Base-by-base conservation (phyloP, 129 eudicot species). In the Deinandra increscens region DNA sequence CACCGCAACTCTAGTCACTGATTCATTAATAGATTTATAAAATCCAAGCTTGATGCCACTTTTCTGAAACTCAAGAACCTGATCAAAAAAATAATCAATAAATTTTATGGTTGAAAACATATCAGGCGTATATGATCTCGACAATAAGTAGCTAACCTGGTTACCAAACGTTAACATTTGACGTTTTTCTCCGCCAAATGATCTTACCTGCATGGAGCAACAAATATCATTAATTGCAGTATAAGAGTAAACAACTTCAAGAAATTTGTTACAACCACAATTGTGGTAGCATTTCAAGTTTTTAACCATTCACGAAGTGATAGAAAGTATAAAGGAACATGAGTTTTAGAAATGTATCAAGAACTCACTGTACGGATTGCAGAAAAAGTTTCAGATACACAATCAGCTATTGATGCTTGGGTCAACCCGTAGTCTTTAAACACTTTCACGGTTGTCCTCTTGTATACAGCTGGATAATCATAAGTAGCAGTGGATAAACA, bases 181-280 rank as follows among this genome's bases (percentile, higher is more conserved):
- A 60, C 91, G 98, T 75, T 89, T 93, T 75, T 93, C 98, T 66
- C 98, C 98, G 53, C 96, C 84, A 64, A 93, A 93, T 49, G 98
- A 89, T 76, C 98, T 86, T 55, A 93, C 98, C 98, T 93, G 85
- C 72, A 71, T 20, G 45, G 64, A 69, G 44, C 66, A 75, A 70
- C 7, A 78, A 20, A 22, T 66, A 14, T 41, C 23, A 38, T 63
- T 50, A 54, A 51, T 64, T 14, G 38, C 8, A 53, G 29, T 26
- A 33, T 62, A 61, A 36, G 12, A 14, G 70, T 44, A 20, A 46
- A 42, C 29, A 31, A 18, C 23, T 70, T 60, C 15, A 56, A 44
- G 13, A 5, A 50, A 29, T 10, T 18, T 18, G 14, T 50, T 46
- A 48, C n/a, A 49, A 31, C 13, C 36, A 49, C 7, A 65, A n/a